Conservation (phyloP, 345 rosid genomes). For the Rhodomyrtus tomentosa region DNA sequence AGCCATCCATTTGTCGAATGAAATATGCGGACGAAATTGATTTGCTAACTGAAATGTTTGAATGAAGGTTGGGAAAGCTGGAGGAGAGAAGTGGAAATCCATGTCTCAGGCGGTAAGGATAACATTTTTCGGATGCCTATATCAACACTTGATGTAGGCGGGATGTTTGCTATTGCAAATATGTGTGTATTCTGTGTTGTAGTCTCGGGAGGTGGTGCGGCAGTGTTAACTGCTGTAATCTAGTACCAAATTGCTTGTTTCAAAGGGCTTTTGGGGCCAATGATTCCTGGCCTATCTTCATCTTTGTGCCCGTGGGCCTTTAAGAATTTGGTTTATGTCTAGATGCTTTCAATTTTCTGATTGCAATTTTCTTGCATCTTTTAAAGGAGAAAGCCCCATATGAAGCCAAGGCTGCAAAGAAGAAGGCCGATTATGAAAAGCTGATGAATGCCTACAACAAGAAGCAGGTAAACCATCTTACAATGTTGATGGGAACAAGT, state of each 20-base stretch:
- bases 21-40: neutral
- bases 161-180: neutral
- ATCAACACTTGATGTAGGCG: neutral
- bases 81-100: constrained; percentile 72
- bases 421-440: constrained; percentile 66
- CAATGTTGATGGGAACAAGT: neutral
- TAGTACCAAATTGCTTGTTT: neutral
- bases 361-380: neutral
- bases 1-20: neutral
- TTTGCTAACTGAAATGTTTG: constrained; percentile 1
- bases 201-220: neutral
- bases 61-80: constrained; percentile 75
- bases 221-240: neutral
- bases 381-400: constrained; percentile 76
- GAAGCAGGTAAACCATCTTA: constrained; percentile 39
- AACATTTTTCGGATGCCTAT: neutral
- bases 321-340: neutral
- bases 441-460: constrained; percentile 76
- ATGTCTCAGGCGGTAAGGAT: constrained; percentile 54
- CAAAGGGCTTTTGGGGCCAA: neutral
- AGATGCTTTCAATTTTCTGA: neutral
- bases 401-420: constrained; percentile 74
- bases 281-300: neutral
- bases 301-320: neutral
- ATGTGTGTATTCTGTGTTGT: neutral